phyloP scores from a whole-genome alignment of 805 yeast genomes.

The Zygotorulaspora danielsina region DNA sequence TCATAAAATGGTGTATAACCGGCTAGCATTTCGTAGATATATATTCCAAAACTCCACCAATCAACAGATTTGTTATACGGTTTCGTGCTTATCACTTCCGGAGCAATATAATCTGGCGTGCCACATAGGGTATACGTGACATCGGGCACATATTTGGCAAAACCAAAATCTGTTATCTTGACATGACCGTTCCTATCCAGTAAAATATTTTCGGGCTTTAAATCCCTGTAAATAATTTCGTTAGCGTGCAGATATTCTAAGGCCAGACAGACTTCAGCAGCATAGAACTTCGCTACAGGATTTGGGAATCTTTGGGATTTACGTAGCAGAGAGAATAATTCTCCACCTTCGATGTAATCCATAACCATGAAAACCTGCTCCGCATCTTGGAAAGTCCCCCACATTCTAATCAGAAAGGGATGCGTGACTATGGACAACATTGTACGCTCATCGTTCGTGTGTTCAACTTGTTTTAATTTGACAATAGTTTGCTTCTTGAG shows the following conservation, averaged over 20 bases:
- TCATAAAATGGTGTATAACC: conserved; percentile 95
- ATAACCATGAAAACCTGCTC: conserved; percentile 84
- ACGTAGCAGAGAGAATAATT: conserved; percentile 76
- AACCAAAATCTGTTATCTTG: conserved; percentile 90
- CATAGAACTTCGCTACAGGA: conserved; percentile 94
- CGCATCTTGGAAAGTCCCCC: conserved; percentile 95
- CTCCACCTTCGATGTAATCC: conserved; percentile 98
- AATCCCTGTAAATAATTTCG: conserved; percentile 84
- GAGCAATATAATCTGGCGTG: conserved; percentile 95
- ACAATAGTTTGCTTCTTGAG: conserved; percentile 83
- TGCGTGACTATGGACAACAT: conserved; percentile 84
- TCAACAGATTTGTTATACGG: conserved; percentile 94
- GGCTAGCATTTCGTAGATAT: conserved; percentile 90
- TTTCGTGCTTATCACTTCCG: conserved; percentile 89
- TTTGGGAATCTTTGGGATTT: conserved; percentile 90
- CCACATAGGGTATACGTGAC: conserved; percentile 94
- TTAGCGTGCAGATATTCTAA: conserved; percentile 82
- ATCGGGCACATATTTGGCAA: conserved; percentile 87
- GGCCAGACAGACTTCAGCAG: conserved; percentile 84
- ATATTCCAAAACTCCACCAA: conserved; percentile 96
- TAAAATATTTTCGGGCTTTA: conserved; percentile 88
- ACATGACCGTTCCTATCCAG: conserved; percentile 87
- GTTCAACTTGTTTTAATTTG: conserved; percentile 91
- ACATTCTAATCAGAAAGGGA: conserved; percentile 87
- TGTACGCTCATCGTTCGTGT: conserved; percentile 90